These are phyloP conservation scores for Coemansia sp. DNA, from an alignment of 192 early-diverging fungal species.

Conservation along the genomic window DNA sequence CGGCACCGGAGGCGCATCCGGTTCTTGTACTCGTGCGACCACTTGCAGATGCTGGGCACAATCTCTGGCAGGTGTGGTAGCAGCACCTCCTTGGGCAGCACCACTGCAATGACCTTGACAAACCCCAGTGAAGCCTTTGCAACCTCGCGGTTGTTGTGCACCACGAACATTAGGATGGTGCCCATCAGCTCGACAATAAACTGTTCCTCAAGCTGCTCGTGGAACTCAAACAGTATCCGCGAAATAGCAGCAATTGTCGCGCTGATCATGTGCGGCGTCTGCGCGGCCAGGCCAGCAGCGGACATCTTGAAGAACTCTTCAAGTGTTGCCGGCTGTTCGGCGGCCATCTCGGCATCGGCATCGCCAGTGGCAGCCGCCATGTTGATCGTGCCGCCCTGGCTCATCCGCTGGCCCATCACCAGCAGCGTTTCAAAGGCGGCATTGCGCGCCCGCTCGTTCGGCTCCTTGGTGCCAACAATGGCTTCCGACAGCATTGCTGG, in stretches of 20 bases:
- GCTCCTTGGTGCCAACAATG: constrained; percentile 91
- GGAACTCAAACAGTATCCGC: constrained; percentile 91
- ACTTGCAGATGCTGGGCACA: constrained; percentile 69
- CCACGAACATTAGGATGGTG: constrained; percentile 78
- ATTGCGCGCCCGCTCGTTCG: constrained; percentile 79
- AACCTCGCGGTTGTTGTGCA: constrained; percentile 81
- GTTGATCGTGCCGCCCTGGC: constrained; percentile 56
- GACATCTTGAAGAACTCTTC: constrained; percentile 92
- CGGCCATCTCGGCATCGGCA: constrained; percentile 12
- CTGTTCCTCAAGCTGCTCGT: constrained; percentile 58
- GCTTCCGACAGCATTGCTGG: constrained; percentile 85
- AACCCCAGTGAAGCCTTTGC: constrained; percentile 88
- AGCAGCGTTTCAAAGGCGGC: constrained; percentile 82
- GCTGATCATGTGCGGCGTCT: constrained; percentile 85
- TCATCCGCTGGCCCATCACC: constrained; percentile 89
- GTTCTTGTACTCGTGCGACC: constrained; percentile 81
- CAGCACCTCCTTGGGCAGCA: constrained; percentile 67
- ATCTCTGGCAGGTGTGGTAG: constrained; percentile 68
- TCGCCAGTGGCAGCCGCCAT: constrained; percentile 32
- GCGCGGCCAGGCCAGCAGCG: constrained; percentile 88
- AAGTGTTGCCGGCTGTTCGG: constrained; percentile 54
- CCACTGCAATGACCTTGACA: constrained; percentile 85
- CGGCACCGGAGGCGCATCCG: constrained; percentile 88
- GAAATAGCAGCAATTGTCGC: constrained; percentile 82
- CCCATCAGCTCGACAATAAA: constrained; percentile 70